Base-by-base conservation (phyloP, 163 green algal species). In the Chlorella variabilis region DNA sequence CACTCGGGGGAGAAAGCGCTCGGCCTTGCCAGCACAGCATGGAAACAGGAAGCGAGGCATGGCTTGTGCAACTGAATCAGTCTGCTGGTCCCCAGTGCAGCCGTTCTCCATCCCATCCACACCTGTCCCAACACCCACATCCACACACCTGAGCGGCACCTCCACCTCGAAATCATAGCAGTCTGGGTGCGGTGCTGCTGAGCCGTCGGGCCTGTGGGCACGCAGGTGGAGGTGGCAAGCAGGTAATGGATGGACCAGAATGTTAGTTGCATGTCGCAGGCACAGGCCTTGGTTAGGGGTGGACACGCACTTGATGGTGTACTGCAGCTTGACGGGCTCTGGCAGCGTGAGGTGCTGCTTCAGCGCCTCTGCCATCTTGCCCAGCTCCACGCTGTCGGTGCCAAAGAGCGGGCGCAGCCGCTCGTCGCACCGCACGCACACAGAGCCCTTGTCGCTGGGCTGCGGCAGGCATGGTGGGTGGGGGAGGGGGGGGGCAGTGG, bases 141-240 rank as follows among this genome's bases (percentile, higher is more conserved):
- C 31, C 2, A 58, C 65, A 6, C 70, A 79, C 71, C 67, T 82
- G 18, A 91, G n/a, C 1, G 86, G 79, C 49, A 86, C 73, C 81
- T 90, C 86, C 31, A 86, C 59, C 7, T 89, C 71, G 23, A 91
- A 78, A 41, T 90, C 87, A 25, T 87, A 84, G 66, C 75, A 84
- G 33, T 86, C 69, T 4, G 81, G 84, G 27, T 65, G 78, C 5
- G 75, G 45, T 20, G 73, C 58, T 27, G 68, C 66, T 5, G 74
- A 61, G 49, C 84, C 83, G 9, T 76, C 34, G 13, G 56, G 38
- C 42, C 54, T 71, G 75, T 65, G 73, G n/a, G n/a, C n/a, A n/a
- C n/a, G 54, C 61, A 69, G 20, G 36, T 2, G 34, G 2, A 31
- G 21, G 4, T 27, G 29, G 54, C 27, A 67, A 15, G 15, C 18